Evolutionary conservation across 2,329 filamentous ascomycete genomes (phyloP).

Genomic region (Cordyceps cicadae): DNA sequence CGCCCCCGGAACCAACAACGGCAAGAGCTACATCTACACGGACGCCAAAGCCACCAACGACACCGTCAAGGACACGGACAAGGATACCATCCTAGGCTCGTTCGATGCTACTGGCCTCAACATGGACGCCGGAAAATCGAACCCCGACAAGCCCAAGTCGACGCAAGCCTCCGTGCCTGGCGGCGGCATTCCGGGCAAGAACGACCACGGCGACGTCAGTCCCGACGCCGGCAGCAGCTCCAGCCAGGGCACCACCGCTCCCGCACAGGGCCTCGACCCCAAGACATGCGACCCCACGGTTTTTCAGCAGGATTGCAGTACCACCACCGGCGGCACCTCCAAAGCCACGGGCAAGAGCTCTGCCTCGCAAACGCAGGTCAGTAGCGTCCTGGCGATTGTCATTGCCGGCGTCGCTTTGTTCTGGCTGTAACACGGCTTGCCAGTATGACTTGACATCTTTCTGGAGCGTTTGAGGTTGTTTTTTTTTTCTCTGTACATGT

Average conservation of each 20-base stretch:
- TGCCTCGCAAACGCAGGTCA: conserved; percentile 25
- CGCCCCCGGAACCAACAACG: conserved; percentile 58
- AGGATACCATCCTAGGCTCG: conserved; percentile 67
- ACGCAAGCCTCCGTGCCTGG: conserved; percentile 22
- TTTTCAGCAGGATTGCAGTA: conserved; percentile 35
- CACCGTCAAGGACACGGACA: conserved; percentile 67
- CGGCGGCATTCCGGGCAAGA: conserved; percentile 20
- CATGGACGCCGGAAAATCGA: conserved; percentile 43
- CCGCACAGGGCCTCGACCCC: conserved; percentile 1
- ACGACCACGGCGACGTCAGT: conserved; percentile 15
- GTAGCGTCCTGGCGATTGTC: conserved; percentile 30
- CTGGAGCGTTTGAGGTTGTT: background rate
- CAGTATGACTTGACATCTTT: background rate
- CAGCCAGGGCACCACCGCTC: conserved; percentile 13
- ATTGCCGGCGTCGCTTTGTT: conserved; percentile 28
- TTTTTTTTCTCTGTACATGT: background rate
- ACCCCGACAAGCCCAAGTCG: conserved; percentile 14
- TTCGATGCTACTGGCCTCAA: conserved; percentile 75
- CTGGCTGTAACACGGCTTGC: conserved; percentile 22
- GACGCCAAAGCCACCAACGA: conserved; percentile 59
- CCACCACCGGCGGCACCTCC: conserved; percentile 13
- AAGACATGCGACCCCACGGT: conserved; percentile 27
- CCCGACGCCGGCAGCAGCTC: conserved; percentile 17
- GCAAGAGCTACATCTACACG: conserved; percentile 69
- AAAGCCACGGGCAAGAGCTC: conserved; percentile 21